Evolutionary conservation across 805 yeast genomes (phyloP).

Genomic region (Cyberlindnera misumaiensis): DNA sequence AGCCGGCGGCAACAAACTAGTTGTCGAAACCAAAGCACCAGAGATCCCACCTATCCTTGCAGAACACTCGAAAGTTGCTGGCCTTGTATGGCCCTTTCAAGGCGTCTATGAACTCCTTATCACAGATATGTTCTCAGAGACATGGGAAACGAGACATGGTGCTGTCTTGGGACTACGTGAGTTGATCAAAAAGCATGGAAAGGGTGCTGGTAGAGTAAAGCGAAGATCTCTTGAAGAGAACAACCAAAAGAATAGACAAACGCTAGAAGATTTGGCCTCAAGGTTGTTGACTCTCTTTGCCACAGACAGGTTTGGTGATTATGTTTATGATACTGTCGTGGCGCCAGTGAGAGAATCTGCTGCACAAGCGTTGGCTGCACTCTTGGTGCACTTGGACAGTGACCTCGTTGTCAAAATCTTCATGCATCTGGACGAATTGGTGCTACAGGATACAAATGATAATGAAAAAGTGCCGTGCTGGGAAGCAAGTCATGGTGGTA

Average conservation of each 20-base stretch:
- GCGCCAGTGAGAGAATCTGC: slow-evolving; percentile 98
- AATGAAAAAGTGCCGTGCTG: slow-evolving; percentile 52
- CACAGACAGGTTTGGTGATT: slow-evolving; percentile 93
- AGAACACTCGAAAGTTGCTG: slow-evolving; percentile 64
- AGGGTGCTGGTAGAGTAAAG: slow-evolving; percentile 74
- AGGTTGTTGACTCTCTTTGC: slow-evolving; percentile 82
- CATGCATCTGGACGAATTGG: slow-evolving; percentile 56
- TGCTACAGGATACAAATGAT: slow-evolving; percentile 47
- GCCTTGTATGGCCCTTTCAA: slow-evolving; percentile 88
- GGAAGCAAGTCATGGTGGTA: slow-evolving; percentile 99
- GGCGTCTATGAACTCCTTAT: slow-evolving; percentile 81
- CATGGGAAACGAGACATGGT: slow-evolving; percentile 96
- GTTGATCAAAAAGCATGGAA: slow-evolving; percentile 72
- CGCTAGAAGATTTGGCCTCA: slow-evolving; percentile 83
- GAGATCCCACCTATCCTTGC: slow-evolving; percentile 62
- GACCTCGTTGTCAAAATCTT: slow-evolving; percentile 57
- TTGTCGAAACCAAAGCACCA: slow-evolving; percentile 68
- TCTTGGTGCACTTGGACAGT: slow-evolving; percentile 61
- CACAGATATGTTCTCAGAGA: slow-evolving; percentile 72
- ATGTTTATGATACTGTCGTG: slow-evolving; percentile 93
- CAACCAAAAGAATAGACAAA: slow-evolving; percentile 52
- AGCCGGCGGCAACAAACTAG: slow-evolving; percentile 72
- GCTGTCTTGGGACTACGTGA: slow-evolving; percentile 91
- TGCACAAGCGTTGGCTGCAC: slow-evolving; percentile 89
- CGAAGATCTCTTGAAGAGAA: slow-evolving; percentile 60